A percentile compares a stretch with the other conserved stretches of the same genome.
Conservation (phyloP, 306 rosid genomes). For the Potentilla sterilis region DNA sequence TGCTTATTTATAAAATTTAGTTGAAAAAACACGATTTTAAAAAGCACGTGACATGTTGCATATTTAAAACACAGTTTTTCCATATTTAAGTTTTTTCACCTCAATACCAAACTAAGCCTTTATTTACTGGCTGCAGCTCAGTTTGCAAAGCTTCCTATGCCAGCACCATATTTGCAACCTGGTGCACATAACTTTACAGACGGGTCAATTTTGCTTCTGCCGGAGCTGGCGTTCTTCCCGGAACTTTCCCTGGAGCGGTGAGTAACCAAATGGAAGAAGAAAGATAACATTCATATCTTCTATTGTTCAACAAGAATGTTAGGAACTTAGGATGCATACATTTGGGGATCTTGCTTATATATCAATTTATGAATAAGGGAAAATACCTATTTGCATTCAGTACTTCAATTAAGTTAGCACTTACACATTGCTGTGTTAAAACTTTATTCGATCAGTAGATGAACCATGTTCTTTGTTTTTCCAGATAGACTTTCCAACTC, state of each 20-base stretch:
- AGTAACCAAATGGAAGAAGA: not conserved
- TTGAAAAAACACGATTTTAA: no score
- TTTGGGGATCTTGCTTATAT: not conserved
- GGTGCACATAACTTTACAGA: conserved; percentile 28
- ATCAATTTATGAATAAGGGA: not conserved
- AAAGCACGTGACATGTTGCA: no score
- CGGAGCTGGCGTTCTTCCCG: conserved; percentile 51
- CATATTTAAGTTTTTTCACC: no score
- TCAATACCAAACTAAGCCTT: no score
- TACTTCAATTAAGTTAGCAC: no score
- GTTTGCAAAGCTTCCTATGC: conserved; percentile 46
- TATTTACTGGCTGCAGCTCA: conserved; percentile 40
- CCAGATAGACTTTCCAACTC: not conserved
- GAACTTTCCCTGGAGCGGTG: not conserved
- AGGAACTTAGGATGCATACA: not conserved
- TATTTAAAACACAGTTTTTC: no score
- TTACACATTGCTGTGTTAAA: no score
- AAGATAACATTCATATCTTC: not conserved
- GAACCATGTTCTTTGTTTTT: not conserved
- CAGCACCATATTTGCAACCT: conserved; percentile 48
- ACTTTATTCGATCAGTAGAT: no score
- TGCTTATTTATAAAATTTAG: no score
- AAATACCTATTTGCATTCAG: not conserved
- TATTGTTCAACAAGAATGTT: not conserved
- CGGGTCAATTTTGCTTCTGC: conserved; percentile 65